phyloP scores from a whole-genome alignment of 2,329 filamentous ascomycete species.

The Penicillium sp. region DNA sequence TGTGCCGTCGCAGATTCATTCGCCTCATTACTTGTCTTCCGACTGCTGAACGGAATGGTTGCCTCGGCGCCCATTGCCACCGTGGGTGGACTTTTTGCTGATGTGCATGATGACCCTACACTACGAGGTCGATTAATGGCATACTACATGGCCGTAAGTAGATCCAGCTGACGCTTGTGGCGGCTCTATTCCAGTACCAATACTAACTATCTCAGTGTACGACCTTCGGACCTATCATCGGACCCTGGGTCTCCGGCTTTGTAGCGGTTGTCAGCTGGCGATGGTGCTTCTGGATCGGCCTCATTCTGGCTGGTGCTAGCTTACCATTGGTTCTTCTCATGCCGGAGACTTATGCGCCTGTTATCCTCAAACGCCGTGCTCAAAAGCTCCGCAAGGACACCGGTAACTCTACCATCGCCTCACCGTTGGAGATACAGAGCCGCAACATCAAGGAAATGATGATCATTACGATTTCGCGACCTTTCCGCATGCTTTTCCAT shows the following conservation, averaged over 20 bases:
- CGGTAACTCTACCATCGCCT: constrained; percentile 55
- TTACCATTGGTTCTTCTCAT: constrained; percentile 59
- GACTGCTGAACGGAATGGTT: constrained; percentile 48
- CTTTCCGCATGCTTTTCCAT: constrained; percentile 68
- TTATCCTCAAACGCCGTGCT: constrained; percentile 61
- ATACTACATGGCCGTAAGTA: constrained; percentile 44
- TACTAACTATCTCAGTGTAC: constrained; percentile 31
- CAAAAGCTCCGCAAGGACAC: constrained; percentile 59
- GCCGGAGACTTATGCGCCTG: constrained; percentile 64
- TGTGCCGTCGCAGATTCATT: constrained; percentile 48
- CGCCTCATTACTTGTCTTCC: constrained; percentile 44
- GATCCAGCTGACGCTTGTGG: neutral
- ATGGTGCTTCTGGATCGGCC: constrained; percentile 60
- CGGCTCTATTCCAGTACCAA: neutral
- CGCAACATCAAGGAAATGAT: constrained; percentile 44
- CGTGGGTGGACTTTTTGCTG: constrained; percentile 49
- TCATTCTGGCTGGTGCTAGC: constrained; percentile 63
- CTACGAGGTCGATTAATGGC: constrained; percentile 44
- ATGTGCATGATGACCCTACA: constrained; percentile 49
- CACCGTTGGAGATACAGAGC: constrained; percentile 66
- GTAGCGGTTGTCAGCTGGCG: constrained; percentile 47
- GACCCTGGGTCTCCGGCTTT: constrained; percentile 50
- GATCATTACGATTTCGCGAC: constrained; percentile 68
- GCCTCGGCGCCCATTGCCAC: constrained; percentile 49
- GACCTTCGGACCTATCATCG: constrained; percentile 45